Percentiles rank a stretch among this genome's conserved stretches.
Conservation (phyloP, 202 grass and related monocot species). For the Setaria viridis region DNA sequence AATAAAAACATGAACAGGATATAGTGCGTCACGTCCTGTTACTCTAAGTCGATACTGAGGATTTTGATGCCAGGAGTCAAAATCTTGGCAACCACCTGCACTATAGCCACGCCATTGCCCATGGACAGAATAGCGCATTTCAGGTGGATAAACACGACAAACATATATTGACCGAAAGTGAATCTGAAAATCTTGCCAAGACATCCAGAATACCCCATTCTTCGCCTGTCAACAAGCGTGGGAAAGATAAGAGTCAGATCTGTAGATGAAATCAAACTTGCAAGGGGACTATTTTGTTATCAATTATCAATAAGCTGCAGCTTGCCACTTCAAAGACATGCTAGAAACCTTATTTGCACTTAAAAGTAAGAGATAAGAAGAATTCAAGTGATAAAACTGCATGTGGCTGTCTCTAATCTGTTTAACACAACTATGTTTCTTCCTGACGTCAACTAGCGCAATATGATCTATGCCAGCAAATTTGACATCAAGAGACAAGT, state of each 20-base stretch:
- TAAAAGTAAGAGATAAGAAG: not conserved
- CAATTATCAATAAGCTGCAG: conserved; percentile 25
- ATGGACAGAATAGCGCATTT: conserved; percentile 96
- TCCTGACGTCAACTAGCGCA: not conserved
- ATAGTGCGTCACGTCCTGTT: conserved; percentile 79
- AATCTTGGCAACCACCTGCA: conserved; percentile 98
- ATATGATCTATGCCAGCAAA: conserved; percentile 19
- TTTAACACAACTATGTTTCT: conserved; percentile 14
- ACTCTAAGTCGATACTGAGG: conserved; percentile 92
- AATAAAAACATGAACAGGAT: conserved; percentile 96
- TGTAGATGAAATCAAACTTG: conserved; percentile 24
- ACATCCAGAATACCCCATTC: conserved; percentile 99
- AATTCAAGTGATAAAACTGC: not conserved
- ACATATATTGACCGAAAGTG: conserved; percentile 99
- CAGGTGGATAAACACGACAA: conserved; percentile 93
- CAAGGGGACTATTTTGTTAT: conserved; percentile 4
- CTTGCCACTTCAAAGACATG: not conserved
- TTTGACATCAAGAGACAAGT: conserved; percentile 30
- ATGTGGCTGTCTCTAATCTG: not conserved
- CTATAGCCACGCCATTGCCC: conserved; percentile 95
- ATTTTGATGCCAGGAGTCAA: conserved; percentile 97
- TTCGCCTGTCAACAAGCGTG: conserved; percentile 70
- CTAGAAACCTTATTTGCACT: not conserved
- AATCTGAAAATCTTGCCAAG: conserved; percentile 99
- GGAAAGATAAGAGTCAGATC: conserved; percentile 42